Base-by-base conservation (phyloP, 108 stramenopile species). In the Halocafeteria seosinensis region DNA sequence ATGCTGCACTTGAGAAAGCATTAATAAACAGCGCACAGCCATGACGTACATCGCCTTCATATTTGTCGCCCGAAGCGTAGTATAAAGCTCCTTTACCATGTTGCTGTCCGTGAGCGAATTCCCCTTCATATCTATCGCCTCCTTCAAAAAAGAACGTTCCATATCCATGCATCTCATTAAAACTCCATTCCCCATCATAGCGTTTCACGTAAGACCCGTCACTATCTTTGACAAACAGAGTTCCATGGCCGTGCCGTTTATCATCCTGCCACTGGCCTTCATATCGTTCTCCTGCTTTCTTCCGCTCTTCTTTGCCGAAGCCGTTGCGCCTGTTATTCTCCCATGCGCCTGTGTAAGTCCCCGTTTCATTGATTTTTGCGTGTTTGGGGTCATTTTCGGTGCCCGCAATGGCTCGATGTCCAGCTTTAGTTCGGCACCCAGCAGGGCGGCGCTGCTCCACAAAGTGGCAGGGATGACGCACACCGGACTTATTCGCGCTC, bases 191-290 rank as follows among this genome's bases (percentile, higher is more conserved):
- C 24, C 83, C 83, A 3, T 77, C 71, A 66, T 82, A 84, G 37
- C 37, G 62, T 67, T 77, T 77, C 17, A 67, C 36, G 11, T 75
- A 55, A 42, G 68, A 69, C 12, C 67, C 67, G 8, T 37, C n/a
- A n/a, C n/a, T 30, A 34, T 52, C 67, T 17, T 30, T 67, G 6
- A 68, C 61, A 74, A 74, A 77, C 8, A 63, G 72, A 32, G 63
- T 71, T 11, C 87, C 87, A 37, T 75, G 76, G 24, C 87, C 87
- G 36, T 86, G 81, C 3, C 79, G 81, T 59, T 78, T 83, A 71
- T 81, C 82, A 59, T 84, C 79, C 17, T n/a, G n/a, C 42, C 42
- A 47, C 42, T 21, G 17, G 42, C 42, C 42, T 47, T 47, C 42
- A n/a, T 47, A 47, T n/a, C n/a, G 17, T n/a, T n/a, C n/a, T n/a